phyloP scores from a whole-genome alignment of 1,284 basidiomycete species.

The Porphyrellus sp. region DNA sequence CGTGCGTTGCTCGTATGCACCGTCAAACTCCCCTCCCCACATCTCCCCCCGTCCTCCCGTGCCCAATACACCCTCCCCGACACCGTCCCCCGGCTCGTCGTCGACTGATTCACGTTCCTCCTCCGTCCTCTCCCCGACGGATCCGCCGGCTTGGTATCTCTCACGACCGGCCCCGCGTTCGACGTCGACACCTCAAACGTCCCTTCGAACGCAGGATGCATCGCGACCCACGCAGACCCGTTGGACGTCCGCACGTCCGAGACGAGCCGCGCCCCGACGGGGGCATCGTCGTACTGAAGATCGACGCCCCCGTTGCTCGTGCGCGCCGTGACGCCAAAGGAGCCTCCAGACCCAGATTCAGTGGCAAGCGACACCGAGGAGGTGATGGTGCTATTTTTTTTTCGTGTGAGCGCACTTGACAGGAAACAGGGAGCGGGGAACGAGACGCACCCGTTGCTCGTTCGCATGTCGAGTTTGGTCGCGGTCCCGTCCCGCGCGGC shows the following conservation, averaged over 20 bases:
- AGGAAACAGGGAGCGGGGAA: too few relatives aligned
- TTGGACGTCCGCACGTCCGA: conserved; percentile 41
- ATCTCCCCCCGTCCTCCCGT: not conserved
- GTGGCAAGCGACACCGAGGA: conserved; percentile 17
- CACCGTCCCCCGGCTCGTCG: not conserved
- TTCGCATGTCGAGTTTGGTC: conserved; percentile 32
- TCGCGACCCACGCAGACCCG: conserved; percentile 31
- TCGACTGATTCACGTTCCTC: conserved; percentile 19
- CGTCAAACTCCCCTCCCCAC: not conserved
- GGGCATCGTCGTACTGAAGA: conserved; percentile 37
- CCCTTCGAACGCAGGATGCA: conserved; percentile 46
- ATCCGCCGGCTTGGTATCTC: conserved; percentile 29
- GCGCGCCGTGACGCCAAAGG: conserved; percentile 31
- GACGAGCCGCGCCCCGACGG: conserved; percentile 32
- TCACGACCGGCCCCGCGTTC: conserved; percentile 20
- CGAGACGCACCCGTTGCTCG: conserved; percentile 40
- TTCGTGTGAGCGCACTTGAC: not conserved
- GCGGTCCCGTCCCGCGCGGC: conserved; percentile 4
- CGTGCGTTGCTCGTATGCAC: conserved; percentile 27
- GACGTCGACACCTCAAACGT: conserved; percentile 38
- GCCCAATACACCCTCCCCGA: conserved; percentile 23
- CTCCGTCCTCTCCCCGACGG: conserved; percentile 37
- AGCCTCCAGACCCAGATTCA: conserved; percentile 16
- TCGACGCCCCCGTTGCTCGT: conserved; percentile 38
- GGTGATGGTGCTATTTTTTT: conserved; percentile 13